Evolutionary conservation across 2,329 filamentous ascomycete genomes (phyloP), one percentile per base, ranked within the genome.

Genomic region (Aspergillus brasiliensis): DNA sequence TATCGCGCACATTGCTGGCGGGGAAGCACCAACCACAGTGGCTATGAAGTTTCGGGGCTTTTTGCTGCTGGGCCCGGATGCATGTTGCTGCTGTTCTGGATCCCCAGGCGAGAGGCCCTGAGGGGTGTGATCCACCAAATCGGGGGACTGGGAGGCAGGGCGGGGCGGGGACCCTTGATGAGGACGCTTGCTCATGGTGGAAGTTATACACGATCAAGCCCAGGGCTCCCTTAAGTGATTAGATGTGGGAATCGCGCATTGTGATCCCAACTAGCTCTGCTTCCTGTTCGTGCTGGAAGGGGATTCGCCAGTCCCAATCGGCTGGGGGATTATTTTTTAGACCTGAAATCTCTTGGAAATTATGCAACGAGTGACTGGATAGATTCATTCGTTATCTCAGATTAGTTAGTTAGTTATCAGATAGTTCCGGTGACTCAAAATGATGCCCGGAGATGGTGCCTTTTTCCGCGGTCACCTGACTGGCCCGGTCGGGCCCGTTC

Each of bases 11-110:
- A 11, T 11, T 48, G 48, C 48, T 31, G 44, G 7, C 21, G 17
- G 13, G 10, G 10, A 46, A 4, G 3, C 23, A 67, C 72, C 47
- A 65, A 76, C 73, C 62, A 77, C 75, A 3, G 74, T 74, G 40
- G 75, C 75, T 60, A 77, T 77, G 57, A 77, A 77, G 60, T 75
- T 76, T 56, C 75, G 68, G 11, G 74, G 73, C 62, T 71, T 76
- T 62, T 75, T 76, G 23, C 62, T 59, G 7, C 62, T 59, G 7
- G 67, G 62, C 5, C 62, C 66, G 28, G 67, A 62, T 5, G 69
- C 65, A 42, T 70, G 64, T 13, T 66, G 68, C 23, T 73, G 69
- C 42, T 71, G 67, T 13, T 69, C 69, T 19, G 75, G 71, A 13
- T 73, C 72, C n/a, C 61, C 66, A 11, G 73, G 71, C 11, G 74